Percentiles rank a stretch among this genome's conserved stretches.
Conservation (phyloP, 2,329 filamentous ascomycete genomes). For the Aspergillus sp. region DNA sequence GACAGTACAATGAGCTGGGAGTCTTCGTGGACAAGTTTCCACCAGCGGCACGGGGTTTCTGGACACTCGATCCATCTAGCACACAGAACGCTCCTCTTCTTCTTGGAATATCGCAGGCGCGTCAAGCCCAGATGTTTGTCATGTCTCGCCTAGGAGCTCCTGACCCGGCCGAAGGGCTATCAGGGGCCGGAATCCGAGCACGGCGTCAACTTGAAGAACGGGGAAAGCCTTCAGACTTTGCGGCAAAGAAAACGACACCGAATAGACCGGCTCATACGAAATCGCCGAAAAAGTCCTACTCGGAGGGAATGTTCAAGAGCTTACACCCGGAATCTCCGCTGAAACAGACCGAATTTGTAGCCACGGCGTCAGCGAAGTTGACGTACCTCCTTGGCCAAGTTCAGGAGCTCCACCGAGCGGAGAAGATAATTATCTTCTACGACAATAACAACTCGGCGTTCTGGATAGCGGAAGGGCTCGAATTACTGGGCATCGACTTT, state of each 20-base stretch:
- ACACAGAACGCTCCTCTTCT: constrained; percentile 39
- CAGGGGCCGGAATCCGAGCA: constrained; percentile 32
- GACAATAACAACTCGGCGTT: constrained; percentile 78
- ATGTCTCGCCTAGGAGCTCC: constrained; percentile 23
- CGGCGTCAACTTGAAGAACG: constrained; percentile 18
- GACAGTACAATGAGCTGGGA: constrained; percentile 66
- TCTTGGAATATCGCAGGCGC: constrained; percentile 48
- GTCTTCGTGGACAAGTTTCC: constrained; percentile 63
- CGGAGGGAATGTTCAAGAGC: constrained; percentile 16
- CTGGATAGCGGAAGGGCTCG: constrained; percentile 74
- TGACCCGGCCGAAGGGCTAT: constrained; percentile 33
- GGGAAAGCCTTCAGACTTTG: constrained; percentile 10
- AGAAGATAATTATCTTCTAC: constrained; percentile 91
- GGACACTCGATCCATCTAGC: constrained; percentile 53
- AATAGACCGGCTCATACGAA: constrained; percentile 18
- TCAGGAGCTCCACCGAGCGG: constrained; percentile 54
- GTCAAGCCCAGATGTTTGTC: constrained; percentile 48
- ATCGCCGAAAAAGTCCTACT: constrained; percentile 22
- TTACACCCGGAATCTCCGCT: constrained; percentile 43
- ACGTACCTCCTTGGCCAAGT: constrained; percentile 74
- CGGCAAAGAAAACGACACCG: constrained; percentile 9
- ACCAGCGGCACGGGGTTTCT: constrained; percentile 48
- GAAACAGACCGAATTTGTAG: constrained; percentile 54
- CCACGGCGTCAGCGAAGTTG: constrained; percentile 76
- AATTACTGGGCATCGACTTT: constrained; percentile 56